These are phyloP conservation scores for Salvia rosmarinus DNA, from an alignment of 257 asterid species.

Conservation along the genomic window DNA sequence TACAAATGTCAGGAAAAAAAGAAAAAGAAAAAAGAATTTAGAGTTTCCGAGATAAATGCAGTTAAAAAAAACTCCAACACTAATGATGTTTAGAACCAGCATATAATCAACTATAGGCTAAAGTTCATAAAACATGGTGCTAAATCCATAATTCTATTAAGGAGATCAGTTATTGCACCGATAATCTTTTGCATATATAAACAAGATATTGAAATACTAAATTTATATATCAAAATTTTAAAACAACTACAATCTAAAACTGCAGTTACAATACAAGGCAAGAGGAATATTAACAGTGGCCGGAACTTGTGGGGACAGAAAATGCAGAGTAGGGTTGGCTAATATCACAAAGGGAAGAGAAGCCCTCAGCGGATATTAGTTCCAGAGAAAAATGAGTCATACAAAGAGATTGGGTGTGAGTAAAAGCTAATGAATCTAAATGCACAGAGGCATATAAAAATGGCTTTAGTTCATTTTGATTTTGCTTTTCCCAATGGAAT, in stretches of 20 bases:
- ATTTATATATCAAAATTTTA: not conserved
- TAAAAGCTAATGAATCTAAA: too few species aligned
- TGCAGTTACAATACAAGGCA: not conserved
- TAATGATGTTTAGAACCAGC: constrained; percentile 19
- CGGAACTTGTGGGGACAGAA: not conserved
- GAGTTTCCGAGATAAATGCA: constrained; percentile 26
- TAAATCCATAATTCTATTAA: not conserved
- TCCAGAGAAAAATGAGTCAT: too few species aligned
- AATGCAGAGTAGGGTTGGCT: not conserved
- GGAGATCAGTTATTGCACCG: constrained; percentile 6
- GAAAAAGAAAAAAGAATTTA: constrained; percentile 8
- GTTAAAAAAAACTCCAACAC: constrained; percentile 15
- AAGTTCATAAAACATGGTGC: not conserved
- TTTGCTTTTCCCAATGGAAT: too few species aligned
- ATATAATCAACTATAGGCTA: constrained; percentile 7
- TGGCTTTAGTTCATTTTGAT: too few species aligned
- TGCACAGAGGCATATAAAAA: too few species aligned
- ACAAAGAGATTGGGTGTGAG: too few species aligned
- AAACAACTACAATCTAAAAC: not conserved
- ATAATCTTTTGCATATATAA: not conserved
- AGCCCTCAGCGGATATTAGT: too few species aligned
- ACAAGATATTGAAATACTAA: not conserved
- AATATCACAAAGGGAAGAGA: too few species aligned
- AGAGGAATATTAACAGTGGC: not conserved
- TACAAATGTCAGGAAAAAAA: constrained; percentile 38